Percentiles rank a stretch among this genome's conserved stretches.
Conservation (phyloP, 2,329 filamentous ascomycete species). For the Alternaria brassicae region DNA sequence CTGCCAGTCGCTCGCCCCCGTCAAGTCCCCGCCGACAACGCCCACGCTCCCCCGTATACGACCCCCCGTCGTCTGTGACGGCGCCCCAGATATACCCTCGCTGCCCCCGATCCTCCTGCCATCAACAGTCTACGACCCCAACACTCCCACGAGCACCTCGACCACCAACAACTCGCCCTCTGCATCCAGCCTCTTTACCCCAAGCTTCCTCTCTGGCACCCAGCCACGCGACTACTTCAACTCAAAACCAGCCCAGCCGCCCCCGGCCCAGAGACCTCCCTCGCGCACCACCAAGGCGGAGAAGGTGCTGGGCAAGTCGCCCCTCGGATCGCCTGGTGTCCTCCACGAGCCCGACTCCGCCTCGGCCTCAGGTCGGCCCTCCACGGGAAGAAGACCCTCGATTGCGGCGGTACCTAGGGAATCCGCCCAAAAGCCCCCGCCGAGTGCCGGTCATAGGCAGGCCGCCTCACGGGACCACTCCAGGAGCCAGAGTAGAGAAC, state of each 20-base stretch:
- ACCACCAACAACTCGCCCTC: constrained; percentile 41
- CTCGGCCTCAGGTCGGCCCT: constrained; percentile 27
- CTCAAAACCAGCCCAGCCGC: constrained; percentile 33
- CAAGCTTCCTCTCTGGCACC: constrained; percentile 32
- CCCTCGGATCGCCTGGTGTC: constrained; percentile 47
- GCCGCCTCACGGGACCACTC: constrained; percentile 26
- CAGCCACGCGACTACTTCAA: constrained; percentile 51
- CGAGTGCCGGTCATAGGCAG: constrained; percentile 29
- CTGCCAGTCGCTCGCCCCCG: constrained; percentile 43
- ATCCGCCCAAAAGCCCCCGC: constrained; percentile 29
- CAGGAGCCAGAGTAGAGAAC: constrained; percentile 31
- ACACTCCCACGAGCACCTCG: constrained; percentile 41
- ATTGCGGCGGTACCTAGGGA: constrained; percentile 23
- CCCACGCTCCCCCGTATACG: constrained; percentile 41
- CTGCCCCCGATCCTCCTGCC: constrained; percentile 42
- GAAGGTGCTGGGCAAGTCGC: constrained; percentile 40
- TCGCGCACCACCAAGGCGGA: constrained; percentile 41
- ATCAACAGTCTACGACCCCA: constrained; percentile 48
- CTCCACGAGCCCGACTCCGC: constrained; percentile 37
- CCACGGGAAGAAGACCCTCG: constrained; percentile 34
- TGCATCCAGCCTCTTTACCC: constrained; percentile 46
- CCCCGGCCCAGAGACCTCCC: constrained; percentile 31
- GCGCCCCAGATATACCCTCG: constrained; percentile 44
- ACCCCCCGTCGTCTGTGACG: constrained; percentile 42
- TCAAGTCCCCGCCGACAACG: constrained; percentile 48